Conservation (phyloP, 1,139 yeast species). For the Eremothecium gossypii region DNA sequence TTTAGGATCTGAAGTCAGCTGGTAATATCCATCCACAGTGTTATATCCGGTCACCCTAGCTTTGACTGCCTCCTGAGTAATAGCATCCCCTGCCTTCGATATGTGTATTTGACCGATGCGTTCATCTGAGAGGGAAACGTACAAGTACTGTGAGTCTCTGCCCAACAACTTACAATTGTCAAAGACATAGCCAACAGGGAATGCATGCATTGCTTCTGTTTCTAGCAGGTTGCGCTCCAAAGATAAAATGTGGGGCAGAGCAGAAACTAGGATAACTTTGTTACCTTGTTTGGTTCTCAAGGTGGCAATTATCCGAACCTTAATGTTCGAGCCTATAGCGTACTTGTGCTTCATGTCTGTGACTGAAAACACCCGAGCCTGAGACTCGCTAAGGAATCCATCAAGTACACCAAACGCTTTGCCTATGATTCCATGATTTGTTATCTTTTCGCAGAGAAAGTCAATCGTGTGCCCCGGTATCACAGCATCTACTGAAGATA, state of each 20-base stretch:
- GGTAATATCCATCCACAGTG: slow-evolving; percentile 53
- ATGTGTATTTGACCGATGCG: slow-evolving; percentile 59
- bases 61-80: slow-evolving; percentile 41
- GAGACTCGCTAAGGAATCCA: slow-evolving; percentile 63
- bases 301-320: slow-evolving; percentile 62
- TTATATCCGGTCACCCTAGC: slow-evolving; percentile 75
- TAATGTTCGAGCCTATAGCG: slow-evolving; percentile 55
- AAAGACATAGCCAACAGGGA: slow-evolving; percentile 68
- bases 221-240: slow-evolving; percentile 20
- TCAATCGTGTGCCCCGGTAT: slow-evolving; percentile 80
- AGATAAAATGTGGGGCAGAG: slow-evolving; percentile 46
- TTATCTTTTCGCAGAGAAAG: slow-evolving; percentile 54
- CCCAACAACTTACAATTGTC: slow-evolving; percentile 56
- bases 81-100: slow-evolving; percentile 52
- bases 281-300: slow-evolving; percentile 44
- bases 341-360: slow-evolving; percentile 51
- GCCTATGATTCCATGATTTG: slow-evolving; percentile 49
- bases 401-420: slow-evolving; percentile 68
- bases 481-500: slow-evolving; percentile 66
- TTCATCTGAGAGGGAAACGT: slow-evolving; percentile 50
- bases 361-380: slow-evolving; percentile 42
- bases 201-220: slow-evolving; percentile 43
- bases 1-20: slow-evolving; percentile 59
- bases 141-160: slow-evolving; percentile 46
- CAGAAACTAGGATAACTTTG: slow-evolving; percentile 55